Evolutionary conservation across 371 early-diverging fungal genomes (phyloP).

Genomic region (Sporodiniella umbellata): DNA sequence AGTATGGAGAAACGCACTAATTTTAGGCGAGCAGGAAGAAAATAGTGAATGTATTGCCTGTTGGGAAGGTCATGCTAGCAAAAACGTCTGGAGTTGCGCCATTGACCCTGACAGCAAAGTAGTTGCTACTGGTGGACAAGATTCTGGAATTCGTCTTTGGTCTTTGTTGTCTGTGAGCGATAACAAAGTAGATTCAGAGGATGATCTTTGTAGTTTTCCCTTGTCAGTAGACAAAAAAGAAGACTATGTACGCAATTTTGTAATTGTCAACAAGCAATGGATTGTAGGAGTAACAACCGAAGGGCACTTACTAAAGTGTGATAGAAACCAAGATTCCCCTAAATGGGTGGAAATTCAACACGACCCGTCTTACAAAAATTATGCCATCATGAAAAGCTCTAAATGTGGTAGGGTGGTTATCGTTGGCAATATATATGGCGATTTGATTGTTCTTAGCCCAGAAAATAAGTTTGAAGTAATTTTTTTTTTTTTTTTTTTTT

Average conservation of each 20-base stretch:
- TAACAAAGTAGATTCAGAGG: constrained; percentile 54
- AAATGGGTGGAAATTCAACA: constrained; percentile 29
- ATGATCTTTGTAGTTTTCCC: constrained; percentile 29
- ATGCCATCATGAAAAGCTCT: constrained; percentile 60
- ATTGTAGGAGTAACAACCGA: constrained; percentile 35
- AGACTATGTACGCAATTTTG: constrained; percentile 58
- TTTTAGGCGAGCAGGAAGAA: constrained; percentile 31
- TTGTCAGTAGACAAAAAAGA: constrained; percentile 20
- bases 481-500: neutral
- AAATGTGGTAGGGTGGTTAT: constrained; percentile 54
- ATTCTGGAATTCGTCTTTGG: constrained; percentile 79
- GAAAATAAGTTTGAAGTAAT: constrained; percentile 41
- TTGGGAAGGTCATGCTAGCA: constrained; percentile 80
- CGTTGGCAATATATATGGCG: constrained; percentile 57
- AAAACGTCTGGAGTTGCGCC: constrained; percentile 82
- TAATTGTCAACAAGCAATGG: constrained; percentile 27
- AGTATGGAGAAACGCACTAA: constrained; percentile 65
- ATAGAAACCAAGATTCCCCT: constrained; percentile 14
- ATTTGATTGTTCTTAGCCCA: constrained; percentile 52
- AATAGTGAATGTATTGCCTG: constrained; percentile 57
- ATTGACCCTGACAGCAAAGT: constrained; percentile 46
- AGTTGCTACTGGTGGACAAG: constrained; percentile 79
- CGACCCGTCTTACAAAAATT: constrained; percentile 27
- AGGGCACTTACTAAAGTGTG: constrained; percentile 45
- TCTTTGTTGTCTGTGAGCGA: constrained; percentile 49